phyloP scores from a whole-genome alignment of 768 basidiomycete species.

The Lentinula aciculospora region DNA sequence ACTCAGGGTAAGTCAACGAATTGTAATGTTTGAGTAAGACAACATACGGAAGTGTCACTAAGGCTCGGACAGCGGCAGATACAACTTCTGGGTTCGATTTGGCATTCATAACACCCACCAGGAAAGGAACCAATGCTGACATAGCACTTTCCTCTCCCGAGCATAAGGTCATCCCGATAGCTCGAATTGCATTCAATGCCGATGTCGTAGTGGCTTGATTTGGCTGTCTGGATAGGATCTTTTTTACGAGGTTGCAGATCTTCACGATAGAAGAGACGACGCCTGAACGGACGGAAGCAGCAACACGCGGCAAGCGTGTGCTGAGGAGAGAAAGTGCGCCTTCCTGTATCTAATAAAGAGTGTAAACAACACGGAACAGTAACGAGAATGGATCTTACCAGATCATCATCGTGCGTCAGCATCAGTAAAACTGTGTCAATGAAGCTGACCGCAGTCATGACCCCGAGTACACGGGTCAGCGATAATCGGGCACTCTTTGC shows the following conservation, averaged over 20 bases:
- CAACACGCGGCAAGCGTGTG: constrained; percentile 58
- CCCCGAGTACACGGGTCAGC: constrained; percentile 47
- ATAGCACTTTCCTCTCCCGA: constrained; percentile 65
- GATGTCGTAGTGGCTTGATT: constrained; percentile 34
- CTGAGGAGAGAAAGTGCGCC: constrained; percentile 69
- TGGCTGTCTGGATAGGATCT: constrained; percentile 36
- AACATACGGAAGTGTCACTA: constrained; percentile 58
- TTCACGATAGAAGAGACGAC: constrained; percentile 43
- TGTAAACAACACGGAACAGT: constrained; percentile 1
- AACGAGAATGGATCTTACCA: constrained; percentile 31
- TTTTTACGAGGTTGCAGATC: constrained; percentile 46
- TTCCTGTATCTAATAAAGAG: constrained; percentile 44
- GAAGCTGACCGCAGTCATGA: constrained; percentile 72
- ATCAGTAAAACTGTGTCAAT: constrained; percentile 50
- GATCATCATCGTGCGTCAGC: constrained; percentile 44
- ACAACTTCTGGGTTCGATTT: constrained; percentile 34
- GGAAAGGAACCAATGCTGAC: constrained; percentile 49
- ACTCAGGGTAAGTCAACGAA: constrained; percentile 8
- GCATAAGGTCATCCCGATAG: constrained; percentile 51
- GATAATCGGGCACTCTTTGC: constrained; percentile 41
- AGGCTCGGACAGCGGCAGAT: constrained; percentile 41
- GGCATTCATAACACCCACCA: constrained; percentile 33
- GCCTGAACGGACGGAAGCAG: constrained; percentile 46
- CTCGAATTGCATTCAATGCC: constrained; percentile 55
- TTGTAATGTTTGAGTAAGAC: not conserved